Percentiles rank a stretch among this genome's conserved stretches.
phyloP scores from a whole-genome alignment of 768 basidiomycete species.

The Tulasnella sp. region DNA sequence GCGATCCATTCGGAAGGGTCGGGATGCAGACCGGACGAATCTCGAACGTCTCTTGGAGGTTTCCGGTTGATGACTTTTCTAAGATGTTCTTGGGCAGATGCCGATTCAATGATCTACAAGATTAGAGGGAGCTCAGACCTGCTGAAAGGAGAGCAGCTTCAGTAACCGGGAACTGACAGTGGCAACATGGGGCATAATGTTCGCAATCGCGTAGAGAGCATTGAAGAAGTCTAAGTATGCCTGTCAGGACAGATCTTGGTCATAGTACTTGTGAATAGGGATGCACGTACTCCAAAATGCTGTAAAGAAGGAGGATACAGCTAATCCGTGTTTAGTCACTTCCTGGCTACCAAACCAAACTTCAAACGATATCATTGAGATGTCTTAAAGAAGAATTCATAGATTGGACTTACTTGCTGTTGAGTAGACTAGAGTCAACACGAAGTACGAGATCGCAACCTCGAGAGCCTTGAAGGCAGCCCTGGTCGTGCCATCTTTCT shows the following conservation, averaged over 20 bases:
- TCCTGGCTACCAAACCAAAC: constrained; percentile 7
- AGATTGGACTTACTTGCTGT: not conserved
- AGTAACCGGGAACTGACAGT: not conserved
- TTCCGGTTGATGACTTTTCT: constrained; percentile 1
- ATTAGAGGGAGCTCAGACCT: not conserved
- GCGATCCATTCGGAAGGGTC: not conserved
- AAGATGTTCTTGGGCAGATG: not conserved
- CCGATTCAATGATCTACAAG: not conserved
- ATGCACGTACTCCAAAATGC: constrained; percentile 2
- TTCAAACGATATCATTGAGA: not conserved
- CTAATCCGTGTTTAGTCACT: not conserved
- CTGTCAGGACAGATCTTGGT: not conserved
- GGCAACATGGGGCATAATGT: not conserved
- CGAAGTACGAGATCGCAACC: not conserved
- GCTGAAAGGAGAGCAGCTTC: not conserved
- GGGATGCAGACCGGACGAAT: not conserved
- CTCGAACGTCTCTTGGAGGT: constrained; percentile 5
- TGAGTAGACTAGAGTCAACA: not conserved
- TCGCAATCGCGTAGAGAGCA: constrained; percentile 3
- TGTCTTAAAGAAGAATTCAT: not conserved
- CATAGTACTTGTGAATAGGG: not conserved
- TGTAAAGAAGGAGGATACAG: not conserved
- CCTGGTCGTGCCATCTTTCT: not conserved
- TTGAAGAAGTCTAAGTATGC: not conserved
- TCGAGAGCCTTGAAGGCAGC: not conserved